Evolutionary conservation across 495 filamentous ascomycete species (phyloP), one percentile per base, ranked within the genome.

Genomic region (Talaromyces ruber): DNA sequence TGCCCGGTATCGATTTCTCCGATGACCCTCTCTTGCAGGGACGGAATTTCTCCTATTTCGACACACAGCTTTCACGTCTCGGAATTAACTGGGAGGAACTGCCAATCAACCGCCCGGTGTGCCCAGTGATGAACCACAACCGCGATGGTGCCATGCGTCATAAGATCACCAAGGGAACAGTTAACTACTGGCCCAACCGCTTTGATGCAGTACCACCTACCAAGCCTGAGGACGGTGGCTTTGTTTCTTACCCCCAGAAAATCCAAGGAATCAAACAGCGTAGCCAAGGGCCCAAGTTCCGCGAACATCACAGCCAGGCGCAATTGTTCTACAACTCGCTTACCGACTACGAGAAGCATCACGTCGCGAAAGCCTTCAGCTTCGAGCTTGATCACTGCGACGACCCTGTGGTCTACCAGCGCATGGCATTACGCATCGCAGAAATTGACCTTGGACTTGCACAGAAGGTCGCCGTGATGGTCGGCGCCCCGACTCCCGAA

Each of bases 381-480:
- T 96, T 96, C 70, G 92, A 96, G 73, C 83, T 96, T 6, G 89
- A 92, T 66, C 92, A 96, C 73, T 96, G 92, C 71, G 91, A 95
- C 52, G 91, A 96, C 54, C 86, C 87, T 0, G 67, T 89, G 25
- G 91, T 96, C 22, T 95, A 93, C 68, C 78, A 84, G 59, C 82
- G 87, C 63, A 85, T 94, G 76, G 78, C 80, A 9, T 69, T 87
- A 55, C 86, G 92, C 24, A 76, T 94, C 4, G 76, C 84, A 3
- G 85, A 90, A 7, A 90, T 94, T 65, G 88, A 91, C 63, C 71
- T 92, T 1, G 76, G 77, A 1, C 85, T 96, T 4, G 89, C 91
- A 0, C 79, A 88, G 70, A 74, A 76, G 3, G 89, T 93, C 8
- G 86, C 88, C 0, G 81, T 82, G 53, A 80, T 83, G 64, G 88